Conservation (phyloP, 2,329 filamentous ascomycete species). For the Fusarium acutatum region DNA sequence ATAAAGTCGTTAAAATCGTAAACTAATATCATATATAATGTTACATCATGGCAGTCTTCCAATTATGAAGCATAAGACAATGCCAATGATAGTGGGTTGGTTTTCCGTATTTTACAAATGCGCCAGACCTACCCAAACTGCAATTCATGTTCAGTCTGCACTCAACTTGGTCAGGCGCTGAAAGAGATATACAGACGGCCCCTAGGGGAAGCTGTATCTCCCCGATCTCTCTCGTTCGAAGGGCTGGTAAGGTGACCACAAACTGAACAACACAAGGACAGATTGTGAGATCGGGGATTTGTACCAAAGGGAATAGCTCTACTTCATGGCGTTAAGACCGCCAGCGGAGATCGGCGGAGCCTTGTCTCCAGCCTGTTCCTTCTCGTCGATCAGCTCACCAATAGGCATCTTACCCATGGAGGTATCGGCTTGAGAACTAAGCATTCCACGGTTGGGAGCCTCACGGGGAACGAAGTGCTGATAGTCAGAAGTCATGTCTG, state of each 20-base stretch:
- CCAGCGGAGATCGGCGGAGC: conserved; percentile 1
- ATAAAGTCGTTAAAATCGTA: neutral
- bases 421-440: neutral
- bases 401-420: neutral
- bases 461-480: neutral
- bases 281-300: neutral
- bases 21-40: neutral
- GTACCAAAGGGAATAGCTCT: fast-evolving
- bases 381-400: neutral
- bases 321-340: conserved; percentile 3
- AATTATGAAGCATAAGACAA: fast-evolving
- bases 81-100: fast-evolving
- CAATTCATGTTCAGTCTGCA: neutral
- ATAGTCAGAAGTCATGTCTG: neutral
- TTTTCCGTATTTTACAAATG: neutral
- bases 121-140: neutral
- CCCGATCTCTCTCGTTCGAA: neutral
- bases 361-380: neutral
- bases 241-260: no score
- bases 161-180: fast-evolving
- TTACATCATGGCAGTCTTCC: neutral
- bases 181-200: fast-evolving
- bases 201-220: fast-evolving
- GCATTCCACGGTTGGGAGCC: neutral
- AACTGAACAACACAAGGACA: neutral